Evolutionary conservation across 495 filamentous ascomycete species (phyloP), one percentile per base, ranked within the genome.

Genomic region (Penicillium maclennaniae): DNA sequence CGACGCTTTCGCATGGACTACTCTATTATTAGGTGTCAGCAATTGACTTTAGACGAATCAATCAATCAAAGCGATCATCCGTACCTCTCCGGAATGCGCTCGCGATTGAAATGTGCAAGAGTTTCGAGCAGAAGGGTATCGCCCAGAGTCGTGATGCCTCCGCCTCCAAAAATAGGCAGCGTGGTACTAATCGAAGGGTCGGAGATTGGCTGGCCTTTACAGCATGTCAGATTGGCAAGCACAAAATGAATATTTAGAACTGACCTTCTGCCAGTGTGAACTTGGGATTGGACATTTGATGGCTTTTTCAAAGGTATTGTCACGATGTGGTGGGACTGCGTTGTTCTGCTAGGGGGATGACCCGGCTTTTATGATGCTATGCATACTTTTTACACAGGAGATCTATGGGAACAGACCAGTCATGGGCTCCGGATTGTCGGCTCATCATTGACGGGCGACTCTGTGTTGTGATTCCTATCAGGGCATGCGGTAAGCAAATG

Each of bases 1-100:
- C 43, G 85, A 84, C 47, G 88, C 88, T 62, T 89, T 87, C 34
- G 88, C 88, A 51, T 93, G 88, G 23, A 92, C 88, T 41, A 89
- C 86, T 45, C 84, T 78, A 21, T 7, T 78, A 21, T 7, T 16
- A 10, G 14, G 15, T 23, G 2, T 6, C 31, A 37, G 19, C 25
- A 9, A 23, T 23, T 38, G 20, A 38, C 7, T 5, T 17, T 0
- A 14, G 4, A 14, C 1, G 1, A 16, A 31, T 3, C 6, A 3
- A 23, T 3, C 23, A 15, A 25, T 7, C 10, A 36, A 15, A 23
- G 6, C 10, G 27, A 6, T 12, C n/a, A n/a, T 31, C 10, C 4
- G 8, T n/a, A 49, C 46, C 46, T 26, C 67, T 88, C 85, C 1
- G 85, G 83, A 37, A 87, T 84, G n/a, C 84, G 77, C 65, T 87